Base-by-base conservation (phyloP, 805 yeast genomes). In the Jamesozyma lodderae region DNA sequence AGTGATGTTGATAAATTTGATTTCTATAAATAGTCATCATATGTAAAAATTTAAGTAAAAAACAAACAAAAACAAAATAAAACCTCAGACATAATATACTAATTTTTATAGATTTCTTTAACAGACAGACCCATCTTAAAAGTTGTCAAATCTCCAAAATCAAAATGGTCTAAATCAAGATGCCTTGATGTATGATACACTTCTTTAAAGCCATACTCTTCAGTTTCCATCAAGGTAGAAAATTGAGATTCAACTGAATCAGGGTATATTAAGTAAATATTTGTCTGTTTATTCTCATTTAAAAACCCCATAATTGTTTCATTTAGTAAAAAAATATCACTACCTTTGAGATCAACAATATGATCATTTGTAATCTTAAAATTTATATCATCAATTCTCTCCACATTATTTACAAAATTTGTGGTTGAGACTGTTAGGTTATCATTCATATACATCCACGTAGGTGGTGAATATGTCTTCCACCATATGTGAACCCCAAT, bases 1-100 rank as follows among this genome's bases (percentile, higher is more conserved):
- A 77, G 79, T 48, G 98, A 94, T 62, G 94, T 83, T 49, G 98
- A 92, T 61, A 92, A 92, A 68, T 92, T 90, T 63, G 99, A 94
- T 44, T 92, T 92, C 74, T 92, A 92, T 68, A 90, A 87, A 70
- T 92, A 46, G 43, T 38, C 23, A 22, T 16, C 4, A n/a, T n/a
- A n/a, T n/a, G n/a, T n/a, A n/a, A n/a, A n/a, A n/a, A n/a, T n/a
- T n/a, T n/a, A n/a, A n/a, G n/a, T n/a, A n/a, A n/a, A n/a, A n/a
- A n/a, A n/a, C n/a, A n/a, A n/a, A n/a, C n/a, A n/a, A n/a, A n/a
- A n/a, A n/a, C n/a, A n/a, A n/a, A n/a, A n/a, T n/a, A n/a, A n/a
- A n/a, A n/a, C n/a, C n/a, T n/a, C n/a, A n/a, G n/a, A n/a, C n/a
- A n/a, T n/a, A n/a, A n/a, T n/a, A n/a, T 15, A 30, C 33, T 8